Base-by-base conservation (phyloP, 2,329 filamentous ascomycete genomes). In the Cordyceps sp. region DNA sequence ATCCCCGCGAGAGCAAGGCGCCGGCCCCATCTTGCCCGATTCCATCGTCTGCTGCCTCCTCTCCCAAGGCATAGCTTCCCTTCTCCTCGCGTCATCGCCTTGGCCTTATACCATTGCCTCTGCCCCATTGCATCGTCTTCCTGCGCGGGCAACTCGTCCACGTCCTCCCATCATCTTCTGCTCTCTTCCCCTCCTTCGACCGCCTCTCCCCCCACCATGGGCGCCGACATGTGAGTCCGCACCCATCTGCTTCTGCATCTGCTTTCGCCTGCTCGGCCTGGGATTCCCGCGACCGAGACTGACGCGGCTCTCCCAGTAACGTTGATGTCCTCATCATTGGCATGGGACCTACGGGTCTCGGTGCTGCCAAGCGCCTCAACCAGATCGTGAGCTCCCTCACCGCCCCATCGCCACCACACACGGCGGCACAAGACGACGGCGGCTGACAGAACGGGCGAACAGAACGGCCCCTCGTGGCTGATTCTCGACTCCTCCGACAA, bases 241-340 rank as follows among this genome's bases (percentile, higher is more conserved):
- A n/a, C n/a, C n/a, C n/a, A n/a, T n/a, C n/a, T n/a, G n/a, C n/a
- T n/a, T n/a, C n/a, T n/a, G n/a, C n/a, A n/a, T n/a, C n/a, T n/a
- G n/a, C n/a, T n/a, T n/a, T n/a, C n/a, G n/a, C 53, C 12, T 22
- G 9, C n/a, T 13, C n/a, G 19, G 10, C 18, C 10, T 12, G 6
- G 18, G 14, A 4, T 14, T n/a, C 6, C 6, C 29, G n/a, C 6
- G 24, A 7, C 15, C n/a, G 5, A 5, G 13, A 23, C 45, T 47
- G 35, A 48, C 37, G 21, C 33, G 13, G 16, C 28, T 30, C 26
- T 16, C 36, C 12, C 58, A 92, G 85, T 58, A 78, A 84, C 52
- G 84, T 96, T 56, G 90, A 98, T 62, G 80, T 98, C 46, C 83
- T 98, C 54, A 77, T 98, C 59, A 94, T 96, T 65, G 90, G 90